A percentile compares a stretch with the other conserved stretches of the same genome.
These are phyloP conservation scores for Borovskyia barvae DNA, from an alignment of 208 protist genomes.

Conservation along the genomic window DNA sequence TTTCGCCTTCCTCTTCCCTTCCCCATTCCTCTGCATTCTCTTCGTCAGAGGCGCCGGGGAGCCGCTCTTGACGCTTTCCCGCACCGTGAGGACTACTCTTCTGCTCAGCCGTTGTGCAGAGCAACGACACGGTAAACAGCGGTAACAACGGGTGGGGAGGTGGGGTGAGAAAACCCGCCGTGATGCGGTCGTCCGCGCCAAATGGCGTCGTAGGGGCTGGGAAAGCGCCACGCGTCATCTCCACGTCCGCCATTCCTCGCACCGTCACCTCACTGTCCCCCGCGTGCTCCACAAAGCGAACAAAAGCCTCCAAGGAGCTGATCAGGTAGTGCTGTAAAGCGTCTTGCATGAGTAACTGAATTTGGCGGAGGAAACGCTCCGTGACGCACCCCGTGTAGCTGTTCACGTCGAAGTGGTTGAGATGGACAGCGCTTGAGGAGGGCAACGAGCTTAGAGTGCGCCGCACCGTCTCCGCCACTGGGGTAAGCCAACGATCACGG, in stretches of 20 bases:
- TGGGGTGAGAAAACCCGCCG: constrained; percentile 27
- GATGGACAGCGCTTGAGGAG: constrained; percentile 48
- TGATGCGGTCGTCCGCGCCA: constrained; percentile 39
- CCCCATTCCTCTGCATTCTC: neutral
- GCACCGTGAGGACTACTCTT: neutral
- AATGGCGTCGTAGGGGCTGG: constrained; percentile 38
- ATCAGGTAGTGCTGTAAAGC: constrained; percentile 70
- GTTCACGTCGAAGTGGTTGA: constrained; percentile 81
- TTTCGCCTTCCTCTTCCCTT: neutral
- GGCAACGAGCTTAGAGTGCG: constrained; percentile 24
- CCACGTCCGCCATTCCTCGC: constrained; percentile 49
- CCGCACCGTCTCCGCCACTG: constrained; percentile 54
- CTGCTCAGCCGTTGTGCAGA: constrained; percentile 29
- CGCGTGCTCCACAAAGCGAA: constrained; percentile 78
- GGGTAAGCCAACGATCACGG: constrained; percentile 76
- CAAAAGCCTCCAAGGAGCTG: constrained; percentile 67
- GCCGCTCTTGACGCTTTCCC: neutral
- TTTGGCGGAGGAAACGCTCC: constrained; percentile 86
- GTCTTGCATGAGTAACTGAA: constrained; percentile 95
- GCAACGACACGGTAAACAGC: constrained; percentile 56
- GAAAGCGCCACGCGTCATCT: constrained; percentile 30
- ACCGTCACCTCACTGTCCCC: constrained; percentile 62
- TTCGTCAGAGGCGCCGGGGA: neutral
- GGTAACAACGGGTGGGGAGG: constrained; percentile 48
- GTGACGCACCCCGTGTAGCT: constrained; percentile 93